Evolutionary conservation across 2,329 filamentous ascomycete genomes (phyloP).

Genomic region (Xylaria sp.): DNA sequence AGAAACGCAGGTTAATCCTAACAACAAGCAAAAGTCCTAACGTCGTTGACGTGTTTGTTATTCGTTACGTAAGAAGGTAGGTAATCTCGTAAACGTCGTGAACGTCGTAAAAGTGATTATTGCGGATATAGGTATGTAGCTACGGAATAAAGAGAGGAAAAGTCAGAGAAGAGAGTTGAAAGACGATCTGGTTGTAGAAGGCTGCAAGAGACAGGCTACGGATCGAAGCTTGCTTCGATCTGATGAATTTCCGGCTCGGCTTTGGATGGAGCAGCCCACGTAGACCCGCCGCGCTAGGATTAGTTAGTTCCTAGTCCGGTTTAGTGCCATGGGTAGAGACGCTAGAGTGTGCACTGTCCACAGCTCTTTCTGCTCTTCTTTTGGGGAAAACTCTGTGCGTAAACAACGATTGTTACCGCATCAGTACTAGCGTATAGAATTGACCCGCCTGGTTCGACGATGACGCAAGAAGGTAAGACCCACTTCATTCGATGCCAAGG

Average conservation of each 20-base stretch:
- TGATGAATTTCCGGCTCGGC: neutral
- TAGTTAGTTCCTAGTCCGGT: no score
- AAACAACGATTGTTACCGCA: neutral
- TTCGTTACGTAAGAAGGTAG: neutral
- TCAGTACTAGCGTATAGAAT: neutral
- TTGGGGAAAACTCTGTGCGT: no score
- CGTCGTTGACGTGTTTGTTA: neutral
- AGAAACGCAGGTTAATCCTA: neutral
- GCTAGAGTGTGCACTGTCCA: no score
- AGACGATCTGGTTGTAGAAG: neutral
- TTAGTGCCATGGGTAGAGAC: no score
- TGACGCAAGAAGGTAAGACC: slow-evolving; percentile 4
- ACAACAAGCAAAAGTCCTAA: neutral
- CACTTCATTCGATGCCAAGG: neutral
- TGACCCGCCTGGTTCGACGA: neutral
- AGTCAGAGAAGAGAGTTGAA: neutral
- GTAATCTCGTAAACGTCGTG: neutral
- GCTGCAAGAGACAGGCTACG: neutral
- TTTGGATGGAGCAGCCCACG: slow-evolving; percentile 2
- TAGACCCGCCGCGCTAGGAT: no score
- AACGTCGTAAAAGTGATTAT: neutral
- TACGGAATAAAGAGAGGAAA: neutral
- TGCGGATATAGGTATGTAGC: neutral
- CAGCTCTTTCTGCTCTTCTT: no score
- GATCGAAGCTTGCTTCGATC: neutral